Base-by-base conservation (phyloP, 257 asterid genomes). In the Voacanga thouarsii region DNA sequence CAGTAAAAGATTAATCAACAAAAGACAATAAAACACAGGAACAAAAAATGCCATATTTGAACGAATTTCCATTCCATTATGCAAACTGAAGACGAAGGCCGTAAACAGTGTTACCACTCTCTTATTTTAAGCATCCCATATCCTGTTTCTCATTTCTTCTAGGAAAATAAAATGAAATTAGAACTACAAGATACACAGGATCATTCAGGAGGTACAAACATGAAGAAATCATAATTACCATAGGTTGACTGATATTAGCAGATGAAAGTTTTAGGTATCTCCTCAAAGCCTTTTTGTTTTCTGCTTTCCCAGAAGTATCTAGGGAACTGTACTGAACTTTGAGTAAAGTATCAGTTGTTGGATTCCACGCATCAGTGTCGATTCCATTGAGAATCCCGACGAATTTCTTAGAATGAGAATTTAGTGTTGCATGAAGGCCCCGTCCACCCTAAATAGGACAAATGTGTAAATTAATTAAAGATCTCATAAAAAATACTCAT, bases 351-450 rank as follows among this genome's bases (percentile, higher is more conserved):
- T 95, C 99, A 80, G 90, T 90, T 50, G 96, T 92, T 51, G 99
- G 98, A 85, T 96, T 92, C 99, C 98, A 96, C 24, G 96, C 88
- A 75, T 89, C 97, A 80, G 91, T 86, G 86, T 96, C 99, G 76
- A 96, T 96, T 81, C 99, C 99, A 78, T 96, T 96, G 80, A 96
- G 87, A 80, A 96, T 89, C 41, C 99, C 99, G 66, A 88, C 93
- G 80, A 96, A 93, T 80, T 96, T 93, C 88, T 88, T 93, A 30
- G 94, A 78, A 83, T 96, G 92, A 78, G 92, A 80, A 73, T 89
- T 88, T 63, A 96, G 91, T 63, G 97, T 93, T 61, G 89, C 68
- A 70, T 89, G 88, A 83, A 96, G 88, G 81, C 98, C 98, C 73
- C 81, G 82, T 76, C 98, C 99, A 76, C 93, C 97, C 99, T 96